A percentile compares a stretch with the other conserved stretches of the same genome.
Evolutionary conservation across 2,329 filamentous ascomycete species (phyloP).

Genomic region (Aspergillus melleus): DNA sequence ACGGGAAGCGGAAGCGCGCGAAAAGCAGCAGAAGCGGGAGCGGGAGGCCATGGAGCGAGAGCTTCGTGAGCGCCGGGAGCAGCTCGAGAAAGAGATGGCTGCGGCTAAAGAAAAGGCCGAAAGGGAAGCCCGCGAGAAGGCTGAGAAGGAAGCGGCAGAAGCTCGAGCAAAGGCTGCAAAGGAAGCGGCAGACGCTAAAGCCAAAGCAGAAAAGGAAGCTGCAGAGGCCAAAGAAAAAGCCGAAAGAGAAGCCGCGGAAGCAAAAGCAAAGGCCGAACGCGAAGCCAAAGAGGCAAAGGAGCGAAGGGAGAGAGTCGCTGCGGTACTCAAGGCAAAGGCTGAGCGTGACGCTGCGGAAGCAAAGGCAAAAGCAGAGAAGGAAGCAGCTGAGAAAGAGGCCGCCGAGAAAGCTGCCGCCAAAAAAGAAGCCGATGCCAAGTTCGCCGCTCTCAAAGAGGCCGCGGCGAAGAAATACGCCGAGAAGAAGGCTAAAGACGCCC

Average conservation of each 20-base stretch:
- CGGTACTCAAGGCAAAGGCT: not conserved
- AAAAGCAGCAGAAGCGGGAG: conserved; percentile 40
- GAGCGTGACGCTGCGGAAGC: conserved; percentile 31
- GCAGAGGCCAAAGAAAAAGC: conserved; percentile 23
- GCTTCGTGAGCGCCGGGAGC: conserved; percentile 40
- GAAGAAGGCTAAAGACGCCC: conserved; percentile 37
- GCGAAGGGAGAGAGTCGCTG: not conserved
- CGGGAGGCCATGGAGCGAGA: conserved; percentile 43
- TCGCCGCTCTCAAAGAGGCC: conserved; percentile 40
- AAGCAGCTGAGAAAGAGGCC: conserved; percentile 68
- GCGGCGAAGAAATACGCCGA: conserved; percentile 40
- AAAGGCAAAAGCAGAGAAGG: conserved; percentile 36
- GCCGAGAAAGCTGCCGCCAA: conserved; percentile 38
- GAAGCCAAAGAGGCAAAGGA: conserved; percentile 27
- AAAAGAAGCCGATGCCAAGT: conserved; percentile 40
- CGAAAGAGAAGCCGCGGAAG: conserved; percentile 13
- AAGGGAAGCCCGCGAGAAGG: conserved; percentile 26
- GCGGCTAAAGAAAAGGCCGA: conserved; percentile 27
- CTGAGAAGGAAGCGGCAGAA: conserved; percentile 38
- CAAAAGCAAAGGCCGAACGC: conserved; percentile 21
- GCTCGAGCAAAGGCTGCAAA: conserved; percentile 33
- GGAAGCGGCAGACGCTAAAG: conserved; percentile 29
- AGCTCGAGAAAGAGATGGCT: conserved; percentile 40
- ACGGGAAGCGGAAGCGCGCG: conserved; percentile 37
- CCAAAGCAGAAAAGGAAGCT: conserved; percentile 22